phyloP scores from a whole-genome alignment of 2,329 filamentous ascomycete species.

The Trichophyton simii region DNA sequence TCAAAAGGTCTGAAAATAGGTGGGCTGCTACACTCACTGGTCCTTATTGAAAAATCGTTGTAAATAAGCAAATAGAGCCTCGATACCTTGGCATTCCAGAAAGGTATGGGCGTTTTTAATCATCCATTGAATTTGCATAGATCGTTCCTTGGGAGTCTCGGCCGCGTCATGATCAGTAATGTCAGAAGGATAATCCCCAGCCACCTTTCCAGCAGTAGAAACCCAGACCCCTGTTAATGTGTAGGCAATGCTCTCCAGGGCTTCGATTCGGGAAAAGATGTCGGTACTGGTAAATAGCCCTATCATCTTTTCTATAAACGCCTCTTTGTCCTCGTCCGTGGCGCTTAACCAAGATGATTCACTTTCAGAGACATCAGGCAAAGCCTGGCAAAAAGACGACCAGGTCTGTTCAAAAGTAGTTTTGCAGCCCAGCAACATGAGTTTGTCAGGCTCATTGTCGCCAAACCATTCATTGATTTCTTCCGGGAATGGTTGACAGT shows the following conservation, averaged over 20 bases:
- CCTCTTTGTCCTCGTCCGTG: constrained; percentile 38
- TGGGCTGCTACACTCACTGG: constrained; percentile 12
- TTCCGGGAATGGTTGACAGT: constrained; percentile 61
- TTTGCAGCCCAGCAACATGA: constrained; percentile 62
- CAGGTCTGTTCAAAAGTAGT: constrained; percentile 67
- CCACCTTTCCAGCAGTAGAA: constrained; percentile 45
- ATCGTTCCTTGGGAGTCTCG: constrained; percentile 36
- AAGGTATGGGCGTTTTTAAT: constrained; percentile 30
- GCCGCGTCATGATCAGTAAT: constrained; percentile 25
- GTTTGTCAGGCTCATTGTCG: constrained; percentile 76
- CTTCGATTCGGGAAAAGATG: constrained; percentile 32
- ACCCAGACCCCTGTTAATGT: constrained; percentile 58
- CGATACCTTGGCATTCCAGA: constrained; percentile 25
- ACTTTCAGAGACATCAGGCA: constrained; percentile 23
- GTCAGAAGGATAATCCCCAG: constrained; percentile 22
- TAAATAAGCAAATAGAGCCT: constrained; percentile 27
- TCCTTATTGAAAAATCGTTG: constrained; percentile 29
- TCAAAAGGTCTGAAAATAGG: background rate
- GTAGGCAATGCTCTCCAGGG: constrained; percentile 37
- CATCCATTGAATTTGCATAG: constrained; percentile 37
- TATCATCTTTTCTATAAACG: constrained; percentile 30
- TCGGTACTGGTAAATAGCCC: constrained; percentile 28
- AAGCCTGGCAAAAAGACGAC: constrained; percentile 40
- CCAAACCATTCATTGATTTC: constrained; percentile 98
- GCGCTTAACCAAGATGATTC: constrained; percentile 54